Evolutionary conservation across 1,284 basidiomycete species (phyloP), one percentile per base, ranked within the genome.

Genomic region (Naganishia cerealis): DNA sequence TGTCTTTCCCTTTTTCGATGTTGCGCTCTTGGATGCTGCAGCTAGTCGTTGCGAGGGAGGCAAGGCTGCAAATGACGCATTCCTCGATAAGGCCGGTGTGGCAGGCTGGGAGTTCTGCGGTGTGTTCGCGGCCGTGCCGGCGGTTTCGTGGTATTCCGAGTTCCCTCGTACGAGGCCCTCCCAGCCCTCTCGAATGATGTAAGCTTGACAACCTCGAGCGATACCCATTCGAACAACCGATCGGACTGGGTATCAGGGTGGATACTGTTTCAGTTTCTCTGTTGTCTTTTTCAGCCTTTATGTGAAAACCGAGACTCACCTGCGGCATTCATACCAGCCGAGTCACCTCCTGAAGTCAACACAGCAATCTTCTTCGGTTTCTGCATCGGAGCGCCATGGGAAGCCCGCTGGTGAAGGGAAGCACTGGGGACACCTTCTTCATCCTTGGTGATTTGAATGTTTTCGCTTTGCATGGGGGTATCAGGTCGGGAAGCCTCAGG

Each of bases 251-350:
- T 16, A 16, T 33, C 4, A 43, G 24, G 54, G 21, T n/a, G 12
- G 10, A 33, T 10, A 26, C 24, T 13, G 24, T 42, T 40, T 13
- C 10, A 15, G 13, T 13, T 36, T 13, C n/a, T 29, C 15, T 4
- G 16, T 1, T 16, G 18, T 3, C 26, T 13, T 29, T 13, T n/a
- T 10, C 26, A 21, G 5, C 10, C 12, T 26, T 9, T 21, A 24
- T 24, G 46, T 56, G 9, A 53, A 38, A 18, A 36, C 18, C 16
- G 3, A 16, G 13, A 71, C 77, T 73, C 66, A 80, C 80, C 80
- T 65, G 90, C 92, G 42, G 94, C 92, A 79, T 96, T 96, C 93
- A 95, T 94, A 74, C 91, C 95, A 56, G 96, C 94, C 79, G 91
- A 92, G 84, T 99, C 95, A 75, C 96, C 95, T 68, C 95, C 96